Evolutionary conservation across 176 grass and related monocot species (phyloP), one percentile per base, ranked within the genome.

Genomic region (Carex scoparia): DNA sequence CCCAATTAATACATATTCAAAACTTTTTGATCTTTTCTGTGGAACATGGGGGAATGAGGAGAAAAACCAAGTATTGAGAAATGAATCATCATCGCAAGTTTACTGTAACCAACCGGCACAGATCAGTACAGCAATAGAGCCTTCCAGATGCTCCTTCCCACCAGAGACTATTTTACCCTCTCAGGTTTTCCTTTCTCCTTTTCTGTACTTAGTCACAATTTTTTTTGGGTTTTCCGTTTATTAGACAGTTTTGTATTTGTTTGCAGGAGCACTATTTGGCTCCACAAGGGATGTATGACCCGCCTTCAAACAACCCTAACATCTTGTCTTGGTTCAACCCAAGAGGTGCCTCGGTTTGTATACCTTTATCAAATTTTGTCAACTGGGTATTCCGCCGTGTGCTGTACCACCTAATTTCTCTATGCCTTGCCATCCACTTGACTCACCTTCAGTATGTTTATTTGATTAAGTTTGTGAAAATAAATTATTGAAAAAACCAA

Each of bases 241-340:
- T 13, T 75, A 84, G 5, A 79, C 65, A 35, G 27, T 70, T 7
- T 84, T 87, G 71, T 89, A 86, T 59, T 87, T 87, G 70, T 84
- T 79, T 59, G 15, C 40, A 91, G 84, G 87, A 86, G 35, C 59
- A 35, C 62, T 84, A 72, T 72, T 18, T 84, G 35, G 55, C 61
- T 38, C 82, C 65, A 75, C 89, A 87, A 86, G 84, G 79, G 11
- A 73, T 84, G 33, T 91, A 81, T 89, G 72, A 88, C 51, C 55
- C 84, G 83, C 57, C 51, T 54, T 84, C 74, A 61, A 91, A 68
- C 33, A 89, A 84, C 66, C 80, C 74, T 80, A 84, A 74, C 48
- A 73, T 88, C 18, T 49, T 76, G 8, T 46, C 63, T 60, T 85
- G 90, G 87, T 89, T 79, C 60, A 89, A 23, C 81, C 48, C 80